These are phyloP conservation scores for Saccharomycopsis babjevae DNA, from an alignment of 805 yeast genomes.

Conservation along the genomic window DNA sequence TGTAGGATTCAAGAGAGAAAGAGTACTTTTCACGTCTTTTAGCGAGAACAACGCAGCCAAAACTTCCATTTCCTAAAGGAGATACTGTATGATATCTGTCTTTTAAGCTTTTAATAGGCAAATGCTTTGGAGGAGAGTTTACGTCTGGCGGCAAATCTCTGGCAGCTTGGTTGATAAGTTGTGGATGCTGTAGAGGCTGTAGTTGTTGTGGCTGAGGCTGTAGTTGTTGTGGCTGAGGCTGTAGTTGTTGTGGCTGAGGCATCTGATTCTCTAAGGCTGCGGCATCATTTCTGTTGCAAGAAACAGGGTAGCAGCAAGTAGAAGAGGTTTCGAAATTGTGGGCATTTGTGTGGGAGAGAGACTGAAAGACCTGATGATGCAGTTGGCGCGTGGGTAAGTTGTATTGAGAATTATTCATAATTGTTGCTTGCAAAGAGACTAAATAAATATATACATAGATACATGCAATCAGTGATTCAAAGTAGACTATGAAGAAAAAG, in stretches of 20 bases:
- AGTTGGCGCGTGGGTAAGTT: background rate
- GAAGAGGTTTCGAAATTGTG: background rate
- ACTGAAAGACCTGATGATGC: background rate
- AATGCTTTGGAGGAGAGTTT: slow-evolving; percentile 29
- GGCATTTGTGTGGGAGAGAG: background rate
- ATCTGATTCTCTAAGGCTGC: background rate
- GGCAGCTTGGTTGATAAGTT: background rate
- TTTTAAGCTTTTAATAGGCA: slow-evolving; percentile 35
- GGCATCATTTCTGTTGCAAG: background rate
- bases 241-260: background rate
- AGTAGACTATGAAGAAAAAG: too few relatives aligned
- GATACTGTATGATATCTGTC: slow-evolving; percentile 40
- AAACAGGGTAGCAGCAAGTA: background rate
- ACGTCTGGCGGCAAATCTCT: slow-evolving; percentile 28
- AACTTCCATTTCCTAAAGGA: slow-evolving; percentile 62
- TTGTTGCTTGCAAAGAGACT: background rate
- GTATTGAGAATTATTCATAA: background rate
- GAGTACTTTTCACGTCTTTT: slow-evolving; percentile 27
- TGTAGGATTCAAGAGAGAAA: slow-evolving; percentile 19
- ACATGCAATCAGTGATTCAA: too few relatives aligned
- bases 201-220: background rate
- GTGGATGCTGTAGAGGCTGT: background rate
- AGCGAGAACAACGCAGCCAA: slow-evolving; percentile 62
- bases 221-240: background rate
- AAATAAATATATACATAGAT: too few relatives aligned